A percentile compares a stretch with the other conserved stretches of the same genome.
Conservation (phyloP, 1,284 basidiomycete genomes). For the Caloboletus firmus region DNA sequence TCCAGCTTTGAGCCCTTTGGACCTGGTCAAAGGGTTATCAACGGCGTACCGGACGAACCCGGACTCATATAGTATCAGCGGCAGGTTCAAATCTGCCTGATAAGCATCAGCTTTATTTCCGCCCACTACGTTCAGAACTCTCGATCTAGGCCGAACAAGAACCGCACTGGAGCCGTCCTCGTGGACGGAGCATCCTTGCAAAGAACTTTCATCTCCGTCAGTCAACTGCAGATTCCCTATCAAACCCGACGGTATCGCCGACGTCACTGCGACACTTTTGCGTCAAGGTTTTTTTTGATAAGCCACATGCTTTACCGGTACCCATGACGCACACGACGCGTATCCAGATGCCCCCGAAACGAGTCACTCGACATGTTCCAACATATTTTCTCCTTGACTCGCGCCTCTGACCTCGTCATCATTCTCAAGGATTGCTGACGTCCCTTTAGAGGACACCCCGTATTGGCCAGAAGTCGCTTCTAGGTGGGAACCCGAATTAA, state of each 20-base stretch:
- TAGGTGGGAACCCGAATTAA: constrained; percentile 16
- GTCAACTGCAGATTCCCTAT: background rate
- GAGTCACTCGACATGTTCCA: too few species aligned
- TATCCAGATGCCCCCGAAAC: background rate
- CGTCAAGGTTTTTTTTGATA: too few species aligned
- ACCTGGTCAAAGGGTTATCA: too few species aligned
- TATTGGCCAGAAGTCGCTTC: background rate
- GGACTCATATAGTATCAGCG: too few species aligned
- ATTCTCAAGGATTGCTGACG: background rate
- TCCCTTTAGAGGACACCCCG: background rate
- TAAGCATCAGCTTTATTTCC: background rate
- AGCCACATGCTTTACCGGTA: too few species aligned
- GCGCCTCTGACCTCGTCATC: constrained; percentile 1
- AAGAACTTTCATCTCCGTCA: background rate
- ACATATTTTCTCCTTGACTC: constrained; percentile 18
- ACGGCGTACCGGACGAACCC: too few species aligned
- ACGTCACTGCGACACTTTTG: background rate
- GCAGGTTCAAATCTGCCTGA: background rate
- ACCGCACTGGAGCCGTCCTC: background rate
- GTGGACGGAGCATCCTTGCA: background rate
- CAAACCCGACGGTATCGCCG: background rate
- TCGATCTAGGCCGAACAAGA: background rate
- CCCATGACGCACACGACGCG: too few species aligned
- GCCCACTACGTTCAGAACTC: too few species aligned
- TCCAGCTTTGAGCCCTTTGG: too few species aligned